Conservation (phyloP, 495 filamentous ascomycete genomes). For the Glutinoglossum americanum region DNA sequence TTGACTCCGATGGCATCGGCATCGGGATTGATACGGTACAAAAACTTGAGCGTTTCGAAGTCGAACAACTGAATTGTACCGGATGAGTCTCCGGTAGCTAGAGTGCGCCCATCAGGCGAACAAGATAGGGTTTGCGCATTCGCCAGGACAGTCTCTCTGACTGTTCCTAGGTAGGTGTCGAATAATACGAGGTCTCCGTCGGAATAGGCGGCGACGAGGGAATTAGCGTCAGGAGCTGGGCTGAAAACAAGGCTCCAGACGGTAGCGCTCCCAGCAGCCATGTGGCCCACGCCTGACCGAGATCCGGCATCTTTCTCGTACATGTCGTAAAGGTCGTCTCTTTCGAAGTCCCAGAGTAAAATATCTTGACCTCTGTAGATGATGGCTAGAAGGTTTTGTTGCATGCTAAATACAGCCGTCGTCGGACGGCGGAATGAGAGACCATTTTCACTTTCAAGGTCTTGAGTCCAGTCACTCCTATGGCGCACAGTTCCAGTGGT, state of each 20-base stretch:
- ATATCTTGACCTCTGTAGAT: constrained; percentile 13
- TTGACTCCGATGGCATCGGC: constrained; percentile 4
- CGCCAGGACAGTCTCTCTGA: constrained; percentile 2
- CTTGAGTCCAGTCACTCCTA: constrained; percentile 9
- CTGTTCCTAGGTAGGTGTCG: not conserved
- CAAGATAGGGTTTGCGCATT: constrained; percentile 4
- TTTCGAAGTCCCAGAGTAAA: constrained; percentile 13
- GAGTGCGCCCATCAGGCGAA: constrained; percentile 7
- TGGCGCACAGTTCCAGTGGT: constrained; percentile 3
- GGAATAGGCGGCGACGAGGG: not conserved
- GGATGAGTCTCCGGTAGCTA: constrained; percentile 5
- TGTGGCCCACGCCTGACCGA: not conserved
- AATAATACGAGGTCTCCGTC: not conserved
- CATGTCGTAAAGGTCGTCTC: constrained; percentile 6
- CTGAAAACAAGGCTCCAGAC: constrained; percentile 1
- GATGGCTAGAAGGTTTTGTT: constrained; percentile 12
- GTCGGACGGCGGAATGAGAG: constrained; percentile 8
- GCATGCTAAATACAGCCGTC: constrained; percentile 6
- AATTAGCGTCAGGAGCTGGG: not conserved
- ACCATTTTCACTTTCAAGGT: constrained; percentile 5
- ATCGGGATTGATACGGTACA: constrained; percentile 6
- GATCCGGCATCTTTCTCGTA: constrained; percentile 11
- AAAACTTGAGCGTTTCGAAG: constrained; percentile 6
- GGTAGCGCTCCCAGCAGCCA: not conserved
- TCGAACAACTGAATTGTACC: constrained; percentile 8